Evolutionary conservation across 441 rosid genomes (phyloP).

Genomic region (Cnidoscolus chayamansa): DNA sequence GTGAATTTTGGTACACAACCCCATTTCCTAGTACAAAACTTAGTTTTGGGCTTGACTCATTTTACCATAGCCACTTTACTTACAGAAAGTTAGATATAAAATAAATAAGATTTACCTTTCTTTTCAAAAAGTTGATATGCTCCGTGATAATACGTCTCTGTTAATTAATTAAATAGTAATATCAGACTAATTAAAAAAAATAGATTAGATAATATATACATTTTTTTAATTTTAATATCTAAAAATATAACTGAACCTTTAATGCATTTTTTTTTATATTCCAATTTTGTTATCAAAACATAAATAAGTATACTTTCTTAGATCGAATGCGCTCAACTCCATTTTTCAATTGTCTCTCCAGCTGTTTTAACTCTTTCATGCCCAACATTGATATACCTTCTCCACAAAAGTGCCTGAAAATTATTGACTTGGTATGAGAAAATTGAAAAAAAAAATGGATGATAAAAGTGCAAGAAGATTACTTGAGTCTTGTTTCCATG

Average conservation of each 20-base stretch:
- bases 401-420: conserved; percentile 43
- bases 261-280: no score
- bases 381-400: conserved; percentile 44
- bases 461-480: neutral
- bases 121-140: conserved; percentile 37
- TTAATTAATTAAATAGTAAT: neutral
- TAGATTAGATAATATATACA: no score
- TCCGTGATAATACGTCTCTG: conserved; percentile 43
- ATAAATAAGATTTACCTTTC: conserved; percentile 27
- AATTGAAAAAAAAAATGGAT: no score
- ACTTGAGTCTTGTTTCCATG: conserved; percentile 48
- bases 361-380: conserved; percentile 48
- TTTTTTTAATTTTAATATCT: no score
- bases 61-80: no score
- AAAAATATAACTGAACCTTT: no score
- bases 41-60: no score
- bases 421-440: neutral
- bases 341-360: conserved; percentile 45
- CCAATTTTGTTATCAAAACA: no score
- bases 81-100: no score
- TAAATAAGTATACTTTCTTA: conserved; percentile 33
- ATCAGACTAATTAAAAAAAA: no score
- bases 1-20: no score
- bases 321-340: conserved; percentile 54
- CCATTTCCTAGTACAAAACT: no score